phyloP scores from a whole-genome alignment of 2,329 filamentous ascomycete species.

The Orbilia javanica region DNA sequence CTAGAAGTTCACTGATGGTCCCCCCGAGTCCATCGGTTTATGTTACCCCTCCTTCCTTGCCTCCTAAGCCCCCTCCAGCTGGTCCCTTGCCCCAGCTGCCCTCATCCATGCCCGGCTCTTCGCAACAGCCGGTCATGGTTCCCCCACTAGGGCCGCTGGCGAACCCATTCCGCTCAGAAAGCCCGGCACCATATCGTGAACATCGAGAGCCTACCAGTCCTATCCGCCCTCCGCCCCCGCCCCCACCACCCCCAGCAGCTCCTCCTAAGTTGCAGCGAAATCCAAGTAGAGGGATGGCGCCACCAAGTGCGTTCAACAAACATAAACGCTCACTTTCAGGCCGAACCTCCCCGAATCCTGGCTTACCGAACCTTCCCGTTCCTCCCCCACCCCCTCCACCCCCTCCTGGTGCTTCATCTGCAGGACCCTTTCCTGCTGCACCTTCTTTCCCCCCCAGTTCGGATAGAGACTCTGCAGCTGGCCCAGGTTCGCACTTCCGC shows the following conservation, averaged over 20 bases:
- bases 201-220: conserved; percentile 21
- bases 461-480: not conserved
- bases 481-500: not conserved
- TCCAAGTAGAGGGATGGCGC: conserved; percentile 24
- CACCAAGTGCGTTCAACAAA: conserved; percentile 47
- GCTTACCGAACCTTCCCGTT: conserved; percentile 37
- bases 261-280: conserved; percentile 33
- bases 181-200: conserved; percentile 22
- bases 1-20: conserved; percentile 13
- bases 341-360: conserved; percentile 28
- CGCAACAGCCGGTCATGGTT: conserved; percentile 25
- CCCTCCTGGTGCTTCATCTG: not conserved
- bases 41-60: conserved; percentile 1
- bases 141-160: conserved; percentile 30
- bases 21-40: conserved; percentile 24
- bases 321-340: conserved; percentile 39
- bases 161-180: conserved; percentile 43
- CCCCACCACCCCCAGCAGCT: conserved; percentile 12
- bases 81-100: conserved; percentile 34
- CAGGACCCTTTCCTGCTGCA: not conserved
- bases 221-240: conserved; percentile 27
- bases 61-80: conserved; percentile 12
- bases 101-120: conserved; percentile 10
- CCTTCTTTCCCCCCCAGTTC: not conserved
- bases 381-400: conserved; percentile 35